Evolutionary conservation across 2,329 filamentous ascomycete species (phyloP), one percentile per base, ranked within the genome.

Genomic region (Penicillium sp.): DNA sequence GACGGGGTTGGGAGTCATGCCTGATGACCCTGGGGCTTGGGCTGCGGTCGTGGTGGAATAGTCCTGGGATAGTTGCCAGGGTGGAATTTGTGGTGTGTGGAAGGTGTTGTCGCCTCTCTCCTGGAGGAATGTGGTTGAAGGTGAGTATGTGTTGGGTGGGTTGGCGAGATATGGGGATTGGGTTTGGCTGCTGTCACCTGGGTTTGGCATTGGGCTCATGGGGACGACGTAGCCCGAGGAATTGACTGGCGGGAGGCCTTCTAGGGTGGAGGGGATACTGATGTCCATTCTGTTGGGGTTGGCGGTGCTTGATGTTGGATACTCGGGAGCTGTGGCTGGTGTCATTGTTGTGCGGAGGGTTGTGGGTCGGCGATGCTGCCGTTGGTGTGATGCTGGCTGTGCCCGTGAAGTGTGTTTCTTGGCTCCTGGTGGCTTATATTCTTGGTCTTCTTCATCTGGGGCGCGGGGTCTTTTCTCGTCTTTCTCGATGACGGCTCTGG

Each of bases 401-500:
- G 56, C 18, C 29, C 45, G 75, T 61, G 50, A 61, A 68, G n/a
- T 68, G 68, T 39, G 61, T n/a, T 57, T 44, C 32, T 59, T 66
- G 40, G 46, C 9, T 9, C 29, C 46, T 18, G 53, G 50, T 11
- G 26, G 47, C 20, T 50, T 55, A 16, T 55, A 46, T 14, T 59
- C 52, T 64, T 71, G 22, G 60, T 62, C 45, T 62, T 55, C 66
- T 14, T 64, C 63, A 22, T 69, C 63, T 14, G 61, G 22, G 70
- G 68, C 48, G 62, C 67, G 55, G 69, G 74, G 54, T 67, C 76
- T 58, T 65, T 89, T 91, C 68, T 96, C 92, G 1, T 90, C 84
- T 73, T 91, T 94, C 55, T 96, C 92, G 46, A 97, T 85, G 18
- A 95, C 90, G 1, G 89, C 83, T 66, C 87, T 89, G 45, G 91